Evolutionary conservation across 2,329 filamentous ascomycete species (phyloP).

Genomic region (Plectosphaerella plurivora): DNA sequence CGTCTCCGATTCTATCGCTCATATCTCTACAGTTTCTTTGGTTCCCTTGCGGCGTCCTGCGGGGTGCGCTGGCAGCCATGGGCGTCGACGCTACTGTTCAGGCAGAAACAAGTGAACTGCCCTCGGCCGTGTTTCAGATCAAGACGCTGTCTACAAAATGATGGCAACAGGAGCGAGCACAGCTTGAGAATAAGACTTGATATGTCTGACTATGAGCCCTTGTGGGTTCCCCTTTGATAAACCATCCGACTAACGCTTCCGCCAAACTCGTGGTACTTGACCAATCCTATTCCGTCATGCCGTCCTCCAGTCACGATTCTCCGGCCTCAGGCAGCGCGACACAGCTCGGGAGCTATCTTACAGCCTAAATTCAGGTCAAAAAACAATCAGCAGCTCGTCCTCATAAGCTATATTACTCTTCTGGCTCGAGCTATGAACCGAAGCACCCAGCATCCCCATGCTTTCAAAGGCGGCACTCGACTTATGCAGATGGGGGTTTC

Average conservation of each 20-base stretch:
- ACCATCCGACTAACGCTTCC: too few relatives aligned
- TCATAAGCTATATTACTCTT: slow-evolving; percentile 10
- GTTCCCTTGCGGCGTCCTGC: slow-evolving; percentile 90
- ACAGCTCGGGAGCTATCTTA: slow-evolving; percentile 9
- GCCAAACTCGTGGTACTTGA: too few relatives aligned
- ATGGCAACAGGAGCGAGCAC: neutral
- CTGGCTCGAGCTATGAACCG: neutral
- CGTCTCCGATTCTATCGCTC: neutral
- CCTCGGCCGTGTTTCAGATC: slow-evolving; percentile 91
- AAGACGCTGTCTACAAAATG: slow-evolving; percentile 65
- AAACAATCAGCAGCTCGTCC: slow-evolving; percentile 22
- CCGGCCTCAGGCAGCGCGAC: too few relatives aligned
- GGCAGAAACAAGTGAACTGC: slow-evolving; percentile 82
- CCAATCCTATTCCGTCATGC: too few relatives aligned
- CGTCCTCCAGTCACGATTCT: too few relatives aligned
- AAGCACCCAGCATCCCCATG: neutral
- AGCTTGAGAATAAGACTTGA: too few relatives aligned
- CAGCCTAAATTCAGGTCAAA: slow-evolving; percentile 20
- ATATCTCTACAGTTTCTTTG: slow-evolving; percentile 67
- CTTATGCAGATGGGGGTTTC: slow-evolving; percentile 2
- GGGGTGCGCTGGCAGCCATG: slow-evolving; percentile 86
- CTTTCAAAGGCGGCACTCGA: neutral
- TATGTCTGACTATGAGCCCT: too few relatives aligned
- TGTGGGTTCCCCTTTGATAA: too few relatives aligned
- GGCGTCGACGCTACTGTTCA: slow-evolving; percentile 89